A percentile compares a stretch with the other conserved stretches of the same genome.
Evolutionary conservation across 148 eudicot species (phyloP).

Genomic region (Linanthus parryae): DNA sequence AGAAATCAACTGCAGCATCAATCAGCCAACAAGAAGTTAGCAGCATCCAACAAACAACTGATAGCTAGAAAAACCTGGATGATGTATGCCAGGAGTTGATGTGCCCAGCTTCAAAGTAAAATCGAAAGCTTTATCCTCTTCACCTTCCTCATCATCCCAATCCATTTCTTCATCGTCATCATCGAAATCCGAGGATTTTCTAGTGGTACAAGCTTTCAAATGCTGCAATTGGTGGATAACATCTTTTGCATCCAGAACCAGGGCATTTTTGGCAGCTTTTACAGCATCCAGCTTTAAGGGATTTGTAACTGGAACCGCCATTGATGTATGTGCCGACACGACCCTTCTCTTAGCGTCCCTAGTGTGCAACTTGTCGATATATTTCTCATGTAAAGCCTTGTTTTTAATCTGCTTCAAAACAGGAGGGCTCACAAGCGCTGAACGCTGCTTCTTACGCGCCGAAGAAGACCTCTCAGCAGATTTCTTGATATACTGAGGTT

Average conservation of each 20-base stretch:
- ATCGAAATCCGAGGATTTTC: slow-evolving; percentile 25
- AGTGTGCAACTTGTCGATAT: slow-evolving; percentile 60
- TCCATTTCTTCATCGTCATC: slow-evolving; percentile 23
- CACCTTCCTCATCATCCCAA: slow-evolving; percentile 26
- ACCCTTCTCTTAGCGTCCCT: slow-evolving; percentile 74
- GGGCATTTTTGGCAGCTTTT: slow-evolving; percentile 59
- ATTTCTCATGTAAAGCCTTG: slow-evolving; percentile 76
- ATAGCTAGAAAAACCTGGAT: no score
- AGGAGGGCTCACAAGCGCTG: slow-evolving; percentile 54
- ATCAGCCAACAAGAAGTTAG: no score
- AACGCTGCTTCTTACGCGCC: slow-evolving; percentile 35
- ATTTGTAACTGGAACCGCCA: slow-evolving; percentile 23
- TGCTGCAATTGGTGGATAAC: slow-evolving; percentile 43
- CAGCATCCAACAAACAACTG: no score
- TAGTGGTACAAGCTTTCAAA: slow-evolving; percentile 26
- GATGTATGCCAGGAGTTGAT: no score
- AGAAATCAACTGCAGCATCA: no score
- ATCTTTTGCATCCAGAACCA: slow-evolving; percentile 60
- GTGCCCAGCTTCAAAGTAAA: no score
- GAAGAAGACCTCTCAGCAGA: slow-evolving; percentile 33
- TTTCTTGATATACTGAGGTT: slow-evolving; percentile 26
- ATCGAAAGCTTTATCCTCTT: no score
- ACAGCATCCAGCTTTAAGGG: slow-evolving; percentile 28
- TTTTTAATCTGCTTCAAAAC: slow-evolving; percentile 76
- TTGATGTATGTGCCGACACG: no score